Percentiles rank a stretch among this genome's conserved stretches.
Evolutionary conservation across 106 monocot genomes (phyloP).

Genomic region (Gastrodia elata): DNA sequence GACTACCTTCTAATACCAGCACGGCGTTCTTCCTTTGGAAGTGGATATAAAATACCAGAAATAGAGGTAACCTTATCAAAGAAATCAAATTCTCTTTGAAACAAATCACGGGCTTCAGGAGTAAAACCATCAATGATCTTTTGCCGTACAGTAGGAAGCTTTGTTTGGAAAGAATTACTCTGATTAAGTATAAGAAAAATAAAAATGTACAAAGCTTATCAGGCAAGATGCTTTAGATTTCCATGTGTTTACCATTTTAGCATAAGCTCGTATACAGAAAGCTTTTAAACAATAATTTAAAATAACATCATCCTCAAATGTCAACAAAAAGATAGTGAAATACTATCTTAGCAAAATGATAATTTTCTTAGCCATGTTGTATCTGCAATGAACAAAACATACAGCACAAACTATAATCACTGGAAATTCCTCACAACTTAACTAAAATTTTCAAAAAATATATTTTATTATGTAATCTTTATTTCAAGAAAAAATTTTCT

Average conservation of each 20-base stretch:
- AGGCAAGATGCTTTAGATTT: not conserved
- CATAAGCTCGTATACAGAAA: not conserved
- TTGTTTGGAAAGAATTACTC: slow-evolving; percentile 59
- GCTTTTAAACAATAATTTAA: not conserved
- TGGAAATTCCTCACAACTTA: not conserved
- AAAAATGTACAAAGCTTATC: not conserved
- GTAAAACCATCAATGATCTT: slow-evolving; percentile 84
- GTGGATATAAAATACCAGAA: slow-evolving; percentile 86
- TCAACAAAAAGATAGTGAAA: not conserved
- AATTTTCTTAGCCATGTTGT: not conserved
- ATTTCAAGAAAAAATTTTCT: too few relatives aligned
- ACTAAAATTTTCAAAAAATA: not conserved
- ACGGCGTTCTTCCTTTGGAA: slow-evolving; percentile 91
- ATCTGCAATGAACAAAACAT: not conserved
- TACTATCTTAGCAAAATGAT: not conserved
- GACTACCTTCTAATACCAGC: slow-evolving; percentile 80
- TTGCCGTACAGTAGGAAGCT: slow-evolving; percentile 55
- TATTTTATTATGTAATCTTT: too few relatives aligned
- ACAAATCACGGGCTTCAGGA: slow-evolving; percentile 78
- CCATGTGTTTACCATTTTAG: not conserved
- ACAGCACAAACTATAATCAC: not conserved
- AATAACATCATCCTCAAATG: not conserved
- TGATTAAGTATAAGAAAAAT: slow-evolving; percentile 13
- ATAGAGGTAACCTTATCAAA: slow-evolving; percentile 97
- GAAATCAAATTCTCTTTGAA: slow-evolving; percentile 90